Evolutionary conservation across 768 basidiomycete species (phyloP).

Genomic region (Trametes cubensis): DNA sequence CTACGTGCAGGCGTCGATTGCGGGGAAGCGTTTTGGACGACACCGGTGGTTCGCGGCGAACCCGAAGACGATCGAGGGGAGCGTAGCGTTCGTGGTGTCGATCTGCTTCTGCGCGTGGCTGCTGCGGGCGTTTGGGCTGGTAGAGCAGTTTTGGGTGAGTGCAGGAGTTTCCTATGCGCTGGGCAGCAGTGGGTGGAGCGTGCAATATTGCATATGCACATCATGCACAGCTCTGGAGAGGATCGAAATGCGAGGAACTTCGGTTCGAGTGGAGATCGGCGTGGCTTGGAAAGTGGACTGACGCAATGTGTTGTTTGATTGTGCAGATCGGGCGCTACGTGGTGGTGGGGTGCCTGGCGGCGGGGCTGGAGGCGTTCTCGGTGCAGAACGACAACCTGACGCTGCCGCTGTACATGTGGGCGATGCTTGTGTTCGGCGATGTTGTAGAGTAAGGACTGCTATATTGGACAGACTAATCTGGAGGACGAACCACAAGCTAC

Average conservation of each 20-base stretch:
- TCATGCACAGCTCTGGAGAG: too few species aligned
- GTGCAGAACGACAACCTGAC: constrained; percentile 98
- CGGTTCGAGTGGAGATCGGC: not conserved
- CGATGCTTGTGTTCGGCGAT: constrained; percentile 68
- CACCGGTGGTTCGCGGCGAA: constrained; percentile 84
- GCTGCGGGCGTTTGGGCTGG: constrained; percentile 69
- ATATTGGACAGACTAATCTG: not conserved
- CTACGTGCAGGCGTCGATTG: constrained; percentile 78
- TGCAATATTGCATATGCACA: too few species aligned
- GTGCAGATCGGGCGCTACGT: constrained; percentile 68
- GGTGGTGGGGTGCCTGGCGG: constrained; percentile 61
- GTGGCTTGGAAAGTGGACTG: not conserved
- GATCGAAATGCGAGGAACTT: too few species aligned
- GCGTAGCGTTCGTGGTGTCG: constrained; percentile 74
- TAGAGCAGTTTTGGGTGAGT: constrained; percentile 74
- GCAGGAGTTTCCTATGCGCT: not conserved
- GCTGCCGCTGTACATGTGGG: constrained; percentile 96
- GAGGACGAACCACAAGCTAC: too few species aligned
- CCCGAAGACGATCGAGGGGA: constrained; percentile 91
- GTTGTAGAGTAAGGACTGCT: constrained; percentile 32
- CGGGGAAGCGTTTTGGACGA: constrained; percentile 82
- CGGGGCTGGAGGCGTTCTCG: constrained; percentile 85
- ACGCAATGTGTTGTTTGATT: constrained; percentile 14
- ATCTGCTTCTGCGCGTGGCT: constrained; percentile 70
- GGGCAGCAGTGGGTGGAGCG: too few species aligned